Conservation (phyloP, 805 yeast genomes). For the Cyberlindnera mississippiensis region DNA sequence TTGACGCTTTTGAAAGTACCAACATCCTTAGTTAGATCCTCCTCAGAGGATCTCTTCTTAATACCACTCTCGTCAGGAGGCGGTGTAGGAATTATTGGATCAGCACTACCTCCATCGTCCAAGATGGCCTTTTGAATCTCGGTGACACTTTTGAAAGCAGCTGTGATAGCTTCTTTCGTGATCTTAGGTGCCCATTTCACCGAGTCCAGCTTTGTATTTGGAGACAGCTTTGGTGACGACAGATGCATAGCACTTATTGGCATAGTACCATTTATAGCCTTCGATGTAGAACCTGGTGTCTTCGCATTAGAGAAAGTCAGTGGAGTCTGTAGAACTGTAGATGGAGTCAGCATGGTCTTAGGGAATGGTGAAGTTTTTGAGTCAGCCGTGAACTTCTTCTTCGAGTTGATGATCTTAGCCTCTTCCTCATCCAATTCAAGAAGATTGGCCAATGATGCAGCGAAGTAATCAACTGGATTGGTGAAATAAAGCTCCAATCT, state of each 20-base stretch:
- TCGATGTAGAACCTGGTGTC: conserved; percentile 26
- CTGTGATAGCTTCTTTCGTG: conserved; percentile 23
- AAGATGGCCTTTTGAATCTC: conserved; percentile 22
- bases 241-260: conserved; percentile 15
- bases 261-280: conserved; percentile 6
- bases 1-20: conserved; percentile 17
- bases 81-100: conserved; percentile 10
- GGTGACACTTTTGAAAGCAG: conserved; percentile 17
- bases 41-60: conserved; percentile 10
- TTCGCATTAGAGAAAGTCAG: conserved; percentile 26
- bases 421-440: conserved; percentile 27
- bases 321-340: conserved; percentile 28
- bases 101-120: conserved; percentile 9
- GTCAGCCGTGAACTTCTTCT: conserved; percentile 13
- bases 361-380: conserved; percentile 18
- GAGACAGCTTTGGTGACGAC: conserved; percentile 26
- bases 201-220: conserved; percentile 12
- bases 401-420: conserved; percentile 21
- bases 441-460: conserved; percentile 26
- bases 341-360: conserved; percentile 26
- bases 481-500: conserved; percentile 22
- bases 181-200: conserved; percentile 24
- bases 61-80: conserved; percentile 8
- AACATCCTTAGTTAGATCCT: conserved; percentile 3
- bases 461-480: conserved; percentile 24